Evolutionary conservation across 805 yeast species (phyloP).

Genomic region (Grigorovia humatica): DNA sequence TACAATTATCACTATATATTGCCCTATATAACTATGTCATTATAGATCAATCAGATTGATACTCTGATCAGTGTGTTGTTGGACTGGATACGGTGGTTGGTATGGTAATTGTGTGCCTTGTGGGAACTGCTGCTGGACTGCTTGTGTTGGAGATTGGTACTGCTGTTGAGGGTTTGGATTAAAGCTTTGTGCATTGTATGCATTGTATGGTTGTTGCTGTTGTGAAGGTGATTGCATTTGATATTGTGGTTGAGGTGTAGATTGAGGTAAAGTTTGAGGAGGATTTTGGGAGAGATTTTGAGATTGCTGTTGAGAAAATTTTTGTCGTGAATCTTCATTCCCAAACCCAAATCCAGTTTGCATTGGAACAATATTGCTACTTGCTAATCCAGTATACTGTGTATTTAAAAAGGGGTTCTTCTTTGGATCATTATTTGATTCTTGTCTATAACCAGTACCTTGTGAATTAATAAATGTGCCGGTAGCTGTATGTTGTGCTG

Average conservation of each 20-base stretch:
- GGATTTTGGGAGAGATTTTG: neutral
- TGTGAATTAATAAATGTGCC: conserved; percentile 75
- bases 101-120: conserved; percentile 1
- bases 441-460: conserved; percentile 68
- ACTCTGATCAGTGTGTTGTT: conserved; percentile 23
- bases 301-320: conserved; percentile 1
- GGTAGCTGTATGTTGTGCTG: conserved; percentile 84
- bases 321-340: conserved; percentile 38
- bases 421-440: conserved; percentile 22
- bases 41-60: conserved; percentile 24
- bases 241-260: conserved; percentile 2
- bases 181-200: neutral
- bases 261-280: conserved; percentile 3
- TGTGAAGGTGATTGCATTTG: neutral
- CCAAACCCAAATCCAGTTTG: conserved; percentile 94
- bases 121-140: conserved; percentile 1
- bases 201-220: neutral
- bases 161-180: neutral
- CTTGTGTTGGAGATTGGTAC: neutral
- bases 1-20: neutral
- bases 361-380: conserved; percentile 60
- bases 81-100: conserved; percentile 3
- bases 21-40: neutral
- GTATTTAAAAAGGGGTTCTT: conserved; percentile 40
- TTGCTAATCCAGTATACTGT: conserved; percentile 65